Percentiles rank a stretch among this genome's conserved stretches.
Conservation (phyloP, 257 asterid species). For the Nicotiana obtusifolia region DNA sequence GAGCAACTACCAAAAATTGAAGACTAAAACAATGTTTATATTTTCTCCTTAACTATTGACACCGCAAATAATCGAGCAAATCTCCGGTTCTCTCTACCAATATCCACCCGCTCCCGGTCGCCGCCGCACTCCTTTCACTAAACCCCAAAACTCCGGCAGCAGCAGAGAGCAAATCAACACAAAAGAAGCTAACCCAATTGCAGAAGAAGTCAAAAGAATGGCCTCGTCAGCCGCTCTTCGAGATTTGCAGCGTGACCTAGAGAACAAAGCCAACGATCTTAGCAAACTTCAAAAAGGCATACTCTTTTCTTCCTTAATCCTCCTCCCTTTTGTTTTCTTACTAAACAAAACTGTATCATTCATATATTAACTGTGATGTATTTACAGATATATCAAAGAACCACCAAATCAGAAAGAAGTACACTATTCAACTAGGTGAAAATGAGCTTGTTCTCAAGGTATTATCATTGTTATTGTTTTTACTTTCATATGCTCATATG, state of each 20-base stretch:
- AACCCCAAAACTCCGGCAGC: not conserved
- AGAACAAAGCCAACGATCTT: constrained; percentile 85
- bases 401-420: constrained; percentile 84
- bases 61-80: not conserved
- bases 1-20: not conserved
- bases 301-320: not conserved
- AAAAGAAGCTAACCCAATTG: not conserved
- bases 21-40: no score
- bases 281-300: constrained; percentile 71
- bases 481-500: not conserved
- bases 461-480: not conserved
- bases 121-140: no score
- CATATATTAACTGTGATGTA: not conserved
- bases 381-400: constrained; percentile 68
- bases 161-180: not conserved
- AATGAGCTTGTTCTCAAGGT: constrained; percentile 95
- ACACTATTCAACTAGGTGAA: constrained; percentile 92
- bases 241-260: constrained; percentile 77
- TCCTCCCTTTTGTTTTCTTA: not conserved
- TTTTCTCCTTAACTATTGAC: not conserved
- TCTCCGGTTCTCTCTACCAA: not conserved
- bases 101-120: no score
- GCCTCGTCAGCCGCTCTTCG: constrained; percentile 42
- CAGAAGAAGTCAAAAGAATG: constrained; percentile 8
- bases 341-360: not conserved